Conservation (phyloP, 495 filamentous ascomycete species). For the Aspergillus bertholletiae region DNA sequence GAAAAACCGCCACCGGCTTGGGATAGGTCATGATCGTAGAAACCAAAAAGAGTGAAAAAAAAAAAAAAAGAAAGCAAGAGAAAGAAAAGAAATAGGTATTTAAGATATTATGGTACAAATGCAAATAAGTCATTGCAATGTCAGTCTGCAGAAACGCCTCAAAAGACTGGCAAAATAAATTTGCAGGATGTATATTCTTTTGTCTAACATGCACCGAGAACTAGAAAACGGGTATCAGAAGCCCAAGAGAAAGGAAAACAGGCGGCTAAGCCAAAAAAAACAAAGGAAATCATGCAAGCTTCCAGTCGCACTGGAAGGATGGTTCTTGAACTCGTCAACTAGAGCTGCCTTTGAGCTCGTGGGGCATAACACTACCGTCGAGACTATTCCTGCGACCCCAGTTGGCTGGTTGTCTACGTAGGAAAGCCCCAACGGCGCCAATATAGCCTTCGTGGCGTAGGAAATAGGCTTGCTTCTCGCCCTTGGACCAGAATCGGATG, state of each 20-base stretch:
- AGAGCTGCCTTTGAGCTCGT: constrained; percentile 11
- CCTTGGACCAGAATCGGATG: constrained; percentile 95
- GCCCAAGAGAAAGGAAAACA: neutral
- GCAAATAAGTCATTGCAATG: neutral
- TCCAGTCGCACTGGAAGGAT: neutral
- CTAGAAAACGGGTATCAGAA: neutral
- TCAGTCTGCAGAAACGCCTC: neutral
- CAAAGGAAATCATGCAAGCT: neutral
- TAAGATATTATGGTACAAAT: neutral
- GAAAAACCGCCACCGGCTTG: too few relatives aligned
- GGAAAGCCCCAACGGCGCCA: constrained; percentile 92
- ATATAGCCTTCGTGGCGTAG: constrained; percentile 94
- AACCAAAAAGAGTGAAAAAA: neutral
- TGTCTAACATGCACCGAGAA: neutral
- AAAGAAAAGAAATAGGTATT: neutral
- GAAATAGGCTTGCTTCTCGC: constrained; percentile 92
- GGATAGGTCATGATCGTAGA: neutral
- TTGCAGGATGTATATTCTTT: neutral
- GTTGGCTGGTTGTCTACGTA: constrained; percentile 84
- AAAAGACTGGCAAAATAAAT: neutral
- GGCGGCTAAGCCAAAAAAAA: neutral
- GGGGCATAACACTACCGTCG: constrained; percentile 41
- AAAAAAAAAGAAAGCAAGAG: neutral
- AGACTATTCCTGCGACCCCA: constrained; percentile 85
- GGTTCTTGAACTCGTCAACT: neutral